Evolutionary conservation across 805 yeast genomes (phyloP).

Genomic region (Candida arabinofermentans): DNA sequence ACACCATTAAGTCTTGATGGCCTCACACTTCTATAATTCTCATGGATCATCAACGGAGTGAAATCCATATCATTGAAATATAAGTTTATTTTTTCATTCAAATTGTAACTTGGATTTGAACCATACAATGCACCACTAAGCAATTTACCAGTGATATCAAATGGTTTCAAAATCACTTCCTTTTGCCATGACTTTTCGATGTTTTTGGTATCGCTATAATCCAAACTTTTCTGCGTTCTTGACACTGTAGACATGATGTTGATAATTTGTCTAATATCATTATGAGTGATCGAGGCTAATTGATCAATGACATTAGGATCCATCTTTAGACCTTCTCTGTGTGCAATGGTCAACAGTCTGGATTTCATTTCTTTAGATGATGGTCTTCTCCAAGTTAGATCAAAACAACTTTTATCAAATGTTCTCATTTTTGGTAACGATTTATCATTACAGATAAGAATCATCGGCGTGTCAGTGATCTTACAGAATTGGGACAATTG

Average conservation of each 20-base stretch:
- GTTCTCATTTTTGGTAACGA: constrained; percentile 94
- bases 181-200: constrained; percentile 79
- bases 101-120: constrained; percentile 44
- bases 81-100: constrained; percentile 80
- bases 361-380: constrained; percentile 76
- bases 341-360: constrained; percentile 85
- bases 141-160: constrained; percentile 75
- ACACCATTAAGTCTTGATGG: constrained; percentile 38
- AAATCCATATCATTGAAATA: constrained; percentile 94
- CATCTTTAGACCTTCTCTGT: constrained; percentile 73
- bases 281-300: constrained; percentile 76
- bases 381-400: constrained; percentile 86
- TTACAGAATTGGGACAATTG: constrained; percentile 84
- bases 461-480: constrained; percentile 83
- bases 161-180: constrained; percentile 85
- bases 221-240: constrained; percentile 61
- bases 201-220: constrained; percentile 56
- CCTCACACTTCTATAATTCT: constrained; percentile 70
- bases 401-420: constrained; percentile 78
- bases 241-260: constrained; percentile 84
- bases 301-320: constrained; percentile 81
- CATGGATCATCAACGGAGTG: constrained; percentile 94
- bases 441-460: constrained; percentile 90
- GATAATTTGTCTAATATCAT: constrained; percentile 93
- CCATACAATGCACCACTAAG: constrained; percentile 59